phyloP scores from a whole-genome alignment of 768 basidiomycete species.

The Psilocybe cyanescens region DNA sequence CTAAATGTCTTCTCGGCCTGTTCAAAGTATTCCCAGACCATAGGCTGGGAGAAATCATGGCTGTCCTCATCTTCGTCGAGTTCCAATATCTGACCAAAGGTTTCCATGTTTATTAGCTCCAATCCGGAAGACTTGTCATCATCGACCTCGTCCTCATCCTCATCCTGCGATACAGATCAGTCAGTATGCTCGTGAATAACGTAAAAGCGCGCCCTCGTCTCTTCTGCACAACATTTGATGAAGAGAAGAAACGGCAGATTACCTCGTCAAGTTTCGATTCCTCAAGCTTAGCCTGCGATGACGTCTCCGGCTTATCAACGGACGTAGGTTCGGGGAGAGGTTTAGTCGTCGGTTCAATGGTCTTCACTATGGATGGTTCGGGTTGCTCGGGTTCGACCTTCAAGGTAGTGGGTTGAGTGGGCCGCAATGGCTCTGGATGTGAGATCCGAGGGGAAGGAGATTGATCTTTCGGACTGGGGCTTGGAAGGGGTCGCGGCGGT shows the following conservation, averaged over 20 bases:
- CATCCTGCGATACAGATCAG: not conserved
- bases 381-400: constrained; percentile 12
- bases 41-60: constrained; percentile 75
- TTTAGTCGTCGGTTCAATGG: constrained; percentile 4
- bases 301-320: not conserved
- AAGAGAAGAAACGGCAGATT: not conserved
- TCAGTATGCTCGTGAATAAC: not conserved
- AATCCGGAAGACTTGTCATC: constrained; percentile 15
- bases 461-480: constrained; percentile 15
- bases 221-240: not conserved
- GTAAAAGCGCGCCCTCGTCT: not conserved
- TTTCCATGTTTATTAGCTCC: constrained; percentile 73
- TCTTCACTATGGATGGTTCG: constrained; percentile 4
- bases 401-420: constrained; percentile 7
- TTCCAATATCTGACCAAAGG: constrained; percentile 86
- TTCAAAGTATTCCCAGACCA: constrained; percentile 79
- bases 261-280: constrained; percentile 17
- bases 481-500: constrained; percentile 14
- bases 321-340: constrained; percentile 7
- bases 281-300: constrained; percentile 5
- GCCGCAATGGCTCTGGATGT: constrained; percentile 12
- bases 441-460: constrained; percentile 13
- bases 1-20: constrained; percentile 81
- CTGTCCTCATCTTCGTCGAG: constrained; percentile 81
- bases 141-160: not conserved